phyloP scores from a whole-genome alignment of 106 monocot genomes.

The Acanthochlamys bracteata region DNA sequence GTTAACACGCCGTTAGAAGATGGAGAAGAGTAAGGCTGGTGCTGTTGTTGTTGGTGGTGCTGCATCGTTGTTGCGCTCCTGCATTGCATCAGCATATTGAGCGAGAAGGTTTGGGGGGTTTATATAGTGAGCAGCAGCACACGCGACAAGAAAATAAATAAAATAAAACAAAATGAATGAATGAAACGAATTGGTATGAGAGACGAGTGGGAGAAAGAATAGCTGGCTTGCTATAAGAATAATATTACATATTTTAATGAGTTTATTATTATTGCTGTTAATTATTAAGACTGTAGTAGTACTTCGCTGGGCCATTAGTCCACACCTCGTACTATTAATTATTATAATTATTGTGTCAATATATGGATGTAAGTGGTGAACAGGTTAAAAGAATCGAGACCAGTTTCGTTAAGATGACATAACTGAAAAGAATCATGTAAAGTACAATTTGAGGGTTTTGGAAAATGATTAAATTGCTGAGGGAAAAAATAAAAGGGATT shows the following conservation, averaged over 20 bases:
- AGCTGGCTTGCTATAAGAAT: not conserved
- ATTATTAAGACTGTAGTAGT: no score
- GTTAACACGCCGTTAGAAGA: constrained; percentile 3
- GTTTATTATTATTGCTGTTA: no score
- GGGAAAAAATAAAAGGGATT: not conserved
- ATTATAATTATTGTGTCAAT: not conserved
- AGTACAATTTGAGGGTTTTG: not conserved
- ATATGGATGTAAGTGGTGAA: no score
- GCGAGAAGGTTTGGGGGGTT: not conserved
- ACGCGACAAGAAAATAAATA: not conserved
- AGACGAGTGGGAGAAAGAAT: not conserved
- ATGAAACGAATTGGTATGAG: not conserved
- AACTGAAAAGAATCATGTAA: no score
- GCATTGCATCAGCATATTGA: not conserved
- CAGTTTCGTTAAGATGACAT: no score
- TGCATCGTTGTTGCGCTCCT: not conserved
- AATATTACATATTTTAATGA: not conserved
- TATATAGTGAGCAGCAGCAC: no score
- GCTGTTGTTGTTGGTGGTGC: not conserved
- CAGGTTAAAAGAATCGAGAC: no score
- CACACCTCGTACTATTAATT: not conserved
- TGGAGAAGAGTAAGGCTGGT: not conserved
- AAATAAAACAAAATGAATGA: not conserved
- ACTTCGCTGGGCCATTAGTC: no score
- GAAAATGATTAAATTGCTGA: no score